These are phyloP conservation scores for Bipolaris victoriae DNA, from an alignment of 2,329 filamentous ascomycete genomes.

Conservation along the genomic window DNA sequence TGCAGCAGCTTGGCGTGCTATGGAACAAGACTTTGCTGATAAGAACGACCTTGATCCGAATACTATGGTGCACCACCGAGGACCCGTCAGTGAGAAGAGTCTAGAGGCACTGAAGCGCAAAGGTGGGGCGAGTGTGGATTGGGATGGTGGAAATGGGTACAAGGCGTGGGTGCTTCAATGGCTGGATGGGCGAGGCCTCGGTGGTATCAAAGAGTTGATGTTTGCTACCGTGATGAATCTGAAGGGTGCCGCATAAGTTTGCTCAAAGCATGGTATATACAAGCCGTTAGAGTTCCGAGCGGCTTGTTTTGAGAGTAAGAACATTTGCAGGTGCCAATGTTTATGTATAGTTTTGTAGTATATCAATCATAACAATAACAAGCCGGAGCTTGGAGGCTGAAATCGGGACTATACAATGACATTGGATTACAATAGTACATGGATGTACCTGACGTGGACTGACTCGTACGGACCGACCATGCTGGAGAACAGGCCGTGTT, in stretches of 20 bases:
- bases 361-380: background rate
- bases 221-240: slow-evolving; percentile 81
- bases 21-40: slow-evolving; percentile 55
- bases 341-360: background rate
- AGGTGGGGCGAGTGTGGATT: slow-evolving; percentile 70
- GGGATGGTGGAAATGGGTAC: slow-evolving; percentile 79
- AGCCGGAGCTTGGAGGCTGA: slow-evolving; percentile 8
- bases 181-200: slow-evolving; percentile 67
- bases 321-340: background rate
- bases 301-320: too few relatives aligned
- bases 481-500: background rate
- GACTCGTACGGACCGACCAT: slow-evolving; percentile 7
- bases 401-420: slow-evolving; percentile 7
- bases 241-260: slow-evolving; percentile 46
- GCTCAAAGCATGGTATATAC: background rate
- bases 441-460: slow-evolving; percentile 10
- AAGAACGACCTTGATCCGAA: slow-evolving; percentile 27
- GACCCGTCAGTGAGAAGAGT: slow-evolving; percentile 71
- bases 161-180: slow-evolving; percentile 72
- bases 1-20: slow-evolving; percentile 54
- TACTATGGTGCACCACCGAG: slow-evolving; percentile 41
- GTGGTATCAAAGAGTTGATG: slow-evolving; percentile 73
- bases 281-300: too few relatives aligned
- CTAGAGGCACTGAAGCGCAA: slow-evolving; percentile 66
- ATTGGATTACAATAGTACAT: slow-evolving; percentile 1